phyloP scores from a whole-genome alignment of 2,329 filamentous ascomycete species.

The Cryphonectria radicalis region DNA sequence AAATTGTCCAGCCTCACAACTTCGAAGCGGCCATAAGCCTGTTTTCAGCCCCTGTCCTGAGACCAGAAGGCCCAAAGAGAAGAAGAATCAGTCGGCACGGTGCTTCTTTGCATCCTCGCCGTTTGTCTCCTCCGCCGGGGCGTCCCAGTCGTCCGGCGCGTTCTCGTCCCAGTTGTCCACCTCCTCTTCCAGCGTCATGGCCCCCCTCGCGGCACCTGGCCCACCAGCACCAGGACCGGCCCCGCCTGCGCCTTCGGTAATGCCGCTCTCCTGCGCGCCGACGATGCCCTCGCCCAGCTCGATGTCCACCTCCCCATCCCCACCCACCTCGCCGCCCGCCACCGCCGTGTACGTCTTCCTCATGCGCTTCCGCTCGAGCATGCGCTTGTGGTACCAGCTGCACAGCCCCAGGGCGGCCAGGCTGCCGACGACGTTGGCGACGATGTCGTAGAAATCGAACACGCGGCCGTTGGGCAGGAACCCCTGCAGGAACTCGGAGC shows the following conservation, averaged over 20 bases:
- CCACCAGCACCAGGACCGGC: conserved; percentile 31
- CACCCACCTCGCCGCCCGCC: conserved; percentile 60
- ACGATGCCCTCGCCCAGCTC: conserved; percentile 70
- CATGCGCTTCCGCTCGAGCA: conserved; percentile 84
- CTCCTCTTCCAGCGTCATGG: conserved; percentile 71
- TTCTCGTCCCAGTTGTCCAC: conserved; percentile 96
- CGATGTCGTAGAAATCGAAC: conserved; percentile 81
- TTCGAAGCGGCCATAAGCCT: neutral
- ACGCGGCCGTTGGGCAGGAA: conserved; percentile 73
- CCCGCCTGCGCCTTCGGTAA: conserved; percentile 44
- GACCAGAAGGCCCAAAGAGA: neutral
- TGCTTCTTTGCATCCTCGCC: conserved; percentile 33
- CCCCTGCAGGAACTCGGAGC: conserved; percentile 76
- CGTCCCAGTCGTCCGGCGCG: conserved; percentile 61
- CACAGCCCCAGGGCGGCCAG: conserved; percentile 72
- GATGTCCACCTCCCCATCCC: conserved; percentile 56
- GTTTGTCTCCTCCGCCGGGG: conserved; percentile 40
- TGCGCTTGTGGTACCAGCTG: conserved; percentile 92
- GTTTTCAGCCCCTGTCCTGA: neutral
- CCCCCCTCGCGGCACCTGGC: conserved; percentile 37
- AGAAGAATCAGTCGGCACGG: conserved; percentile 35
- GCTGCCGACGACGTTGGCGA: conserved; percentile 85
- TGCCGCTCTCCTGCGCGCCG: conserved; percentile 64
- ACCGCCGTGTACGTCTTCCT: conserved; percentile 74
- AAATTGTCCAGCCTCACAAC: neutral